Evolutionary conservation across 2,329 filamentous ascomycete genomes (phyloP).

Genomic region (Aspergillus pseudonomiae): DNA sequence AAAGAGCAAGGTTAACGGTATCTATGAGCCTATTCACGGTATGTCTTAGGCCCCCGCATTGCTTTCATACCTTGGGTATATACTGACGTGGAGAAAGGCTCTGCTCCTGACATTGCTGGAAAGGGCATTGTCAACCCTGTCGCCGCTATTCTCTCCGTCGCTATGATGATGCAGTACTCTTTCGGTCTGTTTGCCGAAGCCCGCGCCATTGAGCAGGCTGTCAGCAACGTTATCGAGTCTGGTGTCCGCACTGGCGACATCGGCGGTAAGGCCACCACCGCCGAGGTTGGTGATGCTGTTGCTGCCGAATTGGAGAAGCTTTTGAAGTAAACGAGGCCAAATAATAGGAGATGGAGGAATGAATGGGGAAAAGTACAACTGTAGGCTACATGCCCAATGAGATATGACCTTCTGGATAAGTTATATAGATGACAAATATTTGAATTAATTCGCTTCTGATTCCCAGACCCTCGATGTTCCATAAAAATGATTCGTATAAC

Average conservation of each 20-base stretch:
- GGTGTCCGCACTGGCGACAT: constrained; percentile 83
- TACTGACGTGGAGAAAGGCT: constrained; percentile 56
- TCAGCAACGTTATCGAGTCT: constrained; percentile 75
- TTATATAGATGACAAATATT: background rate
- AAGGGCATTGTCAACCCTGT: constrained; percentile 91
- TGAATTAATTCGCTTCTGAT: constrained; percentile 2
- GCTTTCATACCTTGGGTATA: constrained; percentile 9
- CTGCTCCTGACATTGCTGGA: constrained; percentile 90
- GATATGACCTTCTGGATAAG: constrained; percentile 10
- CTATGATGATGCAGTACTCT: constrained; percentile 96
- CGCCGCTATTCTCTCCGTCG: constrained; percentile 86
- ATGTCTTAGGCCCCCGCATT: constrained; percentile 29
- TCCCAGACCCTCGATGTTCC: background rate
- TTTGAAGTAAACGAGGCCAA: constrained; percentile 50
- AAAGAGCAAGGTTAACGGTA: constrained; percentile 82
- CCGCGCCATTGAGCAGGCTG: constrained; percentile 77
- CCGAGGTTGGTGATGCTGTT: constrained; percentile 81
- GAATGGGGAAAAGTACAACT: background rate
- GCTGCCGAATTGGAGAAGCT: constrained; percentile 72
- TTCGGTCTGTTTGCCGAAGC: constrained; percentile 78
- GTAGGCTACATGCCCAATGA: constrained; percentile 6
- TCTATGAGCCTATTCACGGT: constrained; percentile 98
- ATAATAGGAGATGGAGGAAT: constrained; percentile 1
- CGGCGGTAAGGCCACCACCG: constrained; percentile 73
- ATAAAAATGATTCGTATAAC: background rate